Evolutionary conservation across 352 stramenopile genomes (phyloP).

Genomic region (Saprolegnia parasitica): DNA sequence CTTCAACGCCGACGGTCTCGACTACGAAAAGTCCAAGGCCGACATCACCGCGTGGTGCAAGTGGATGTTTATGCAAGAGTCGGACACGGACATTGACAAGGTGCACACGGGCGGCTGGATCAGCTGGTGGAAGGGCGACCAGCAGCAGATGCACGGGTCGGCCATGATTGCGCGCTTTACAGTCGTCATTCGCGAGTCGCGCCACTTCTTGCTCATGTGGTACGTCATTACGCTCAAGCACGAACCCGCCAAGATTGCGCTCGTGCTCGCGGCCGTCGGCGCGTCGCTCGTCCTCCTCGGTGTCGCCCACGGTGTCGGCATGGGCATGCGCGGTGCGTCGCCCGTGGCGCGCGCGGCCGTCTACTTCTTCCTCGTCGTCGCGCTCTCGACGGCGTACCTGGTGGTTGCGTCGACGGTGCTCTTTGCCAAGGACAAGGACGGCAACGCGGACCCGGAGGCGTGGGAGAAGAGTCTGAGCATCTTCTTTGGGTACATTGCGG

Average conservation of each 20-base stretch:
- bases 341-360: slow-evolving; percentile 45
- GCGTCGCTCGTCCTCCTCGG: slow-evolving; percentile 56
- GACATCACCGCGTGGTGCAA: slow-evolving; percentile 65
- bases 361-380: slow-evolving; percentile 45
- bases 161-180: slow-evolving; percentile 63
- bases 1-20: slow-evolving; percentile 81
- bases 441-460: not conserved
- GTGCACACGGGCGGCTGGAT: slow-evolving; percentile 72
- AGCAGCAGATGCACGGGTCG: slow-evolving; percentile 67
- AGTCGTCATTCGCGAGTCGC: slow-evolving; percentile 66
- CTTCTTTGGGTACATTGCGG: slow-evolving; percentile 76
- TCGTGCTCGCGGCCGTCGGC: slow-evolving; percentile 54
- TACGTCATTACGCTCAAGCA: slow-evolving; percentile 75
- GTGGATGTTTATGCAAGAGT: slow-evolving; percentile 76
- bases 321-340: slow-evolving; percentile 35
- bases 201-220: slow-evolving; percentile 81
- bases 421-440: slow-evolving; percentile 7
- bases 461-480: slow-evolving; percentile 46
- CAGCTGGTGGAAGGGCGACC: slow-evolving; percentile 76
- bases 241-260: slow-evolving; percentile 42
- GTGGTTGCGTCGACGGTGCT: slow-evolving; percentile 42
- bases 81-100: slow-evolving; percentile 58
- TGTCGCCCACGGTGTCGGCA: slow-evolving; percentile 37
- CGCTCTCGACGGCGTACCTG: slow-evolving; percentile 46
- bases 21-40: slow-evolving; percentile 81